These are phyloP conservation scores for Clarireedia homoeocarpa DNA, from an alignment of 2,329 filamentous ascomycete genomes.

Conservation along the genomic window DNA sequence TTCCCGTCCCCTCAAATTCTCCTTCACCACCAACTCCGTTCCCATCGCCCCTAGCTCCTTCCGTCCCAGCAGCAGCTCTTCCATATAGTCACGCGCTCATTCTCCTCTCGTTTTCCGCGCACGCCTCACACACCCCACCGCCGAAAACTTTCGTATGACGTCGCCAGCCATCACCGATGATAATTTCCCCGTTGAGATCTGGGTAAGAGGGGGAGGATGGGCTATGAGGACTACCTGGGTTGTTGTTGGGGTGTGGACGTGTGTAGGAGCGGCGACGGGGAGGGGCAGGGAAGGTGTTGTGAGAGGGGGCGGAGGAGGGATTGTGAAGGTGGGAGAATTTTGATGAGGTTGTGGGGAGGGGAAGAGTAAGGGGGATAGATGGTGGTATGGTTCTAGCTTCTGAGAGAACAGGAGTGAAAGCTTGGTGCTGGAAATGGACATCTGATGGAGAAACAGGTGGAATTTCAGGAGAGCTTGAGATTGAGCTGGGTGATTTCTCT, in stretches of 20 bases:
- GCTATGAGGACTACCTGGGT: not conserved
- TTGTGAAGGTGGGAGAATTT: not conserved
- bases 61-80: not conserved
- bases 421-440: too few species aligned
- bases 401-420: too few species aligned
- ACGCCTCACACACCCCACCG: constrained; percentile 26
- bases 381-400: not conserved
- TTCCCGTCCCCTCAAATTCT: not conserved
- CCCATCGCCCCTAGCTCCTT: too few species aligned
- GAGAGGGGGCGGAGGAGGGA: constrained; percentile 1
- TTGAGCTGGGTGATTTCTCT: constrained; percentile 1
- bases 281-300: not conserved
- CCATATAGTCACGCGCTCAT: constrained; percentile 17
- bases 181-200: constrained; percentile 19
- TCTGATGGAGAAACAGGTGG: not conserved
- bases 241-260: not conserved
- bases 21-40: too few species aligned
- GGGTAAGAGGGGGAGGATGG: not conserved
- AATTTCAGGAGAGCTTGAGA: constrained; percentile 1
- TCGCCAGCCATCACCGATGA: constrained; percentile 22
- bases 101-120: constrained; percentile 22
- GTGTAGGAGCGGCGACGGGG: constrained; percentile 15
- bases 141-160: constrained; percentile 28
- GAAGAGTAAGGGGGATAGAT: not conserved
- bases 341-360: not conserved